A percentile compares a stretch with the other conserved stretches of the same genome.
These are phyloP conservation scores for Penicillium cataractarum DNA, from an alignment of 495 filamentous ascomycete genomes.

Conservation along the genomic window DNA sequence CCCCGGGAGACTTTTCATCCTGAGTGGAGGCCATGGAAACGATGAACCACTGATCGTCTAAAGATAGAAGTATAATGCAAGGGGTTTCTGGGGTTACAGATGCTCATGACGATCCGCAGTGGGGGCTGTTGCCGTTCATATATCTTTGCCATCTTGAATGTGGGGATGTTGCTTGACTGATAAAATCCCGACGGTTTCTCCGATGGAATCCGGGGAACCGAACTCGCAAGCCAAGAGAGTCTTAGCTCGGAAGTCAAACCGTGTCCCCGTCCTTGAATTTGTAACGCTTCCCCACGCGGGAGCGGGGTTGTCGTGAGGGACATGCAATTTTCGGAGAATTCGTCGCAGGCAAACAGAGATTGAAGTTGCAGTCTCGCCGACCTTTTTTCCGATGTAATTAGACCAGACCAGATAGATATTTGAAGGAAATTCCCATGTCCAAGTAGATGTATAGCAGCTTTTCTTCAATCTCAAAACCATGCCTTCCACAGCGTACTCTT, in stretches of 20 bases:
- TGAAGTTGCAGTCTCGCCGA: neutral
- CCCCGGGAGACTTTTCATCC: neutral
- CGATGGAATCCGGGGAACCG: neutral
- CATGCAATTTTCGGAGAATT: neutral
- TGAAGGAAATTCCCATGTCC: neutral
- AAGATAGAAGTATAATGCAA: neutral
- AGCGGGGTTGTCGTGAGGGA: neutral
- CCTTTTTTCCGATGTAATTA: neutral
- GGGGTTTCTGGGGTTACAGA: neutral
- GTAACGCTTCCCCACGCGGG: neutral
- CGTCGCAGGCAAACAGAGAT: neutral
- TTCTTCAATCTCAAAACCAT: neutral
- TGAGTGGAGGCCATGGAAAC: neutral
- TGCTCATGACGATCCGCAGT: neutral
- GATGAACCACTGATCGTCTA: neutral
- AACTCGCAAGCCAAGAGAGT: neutral
- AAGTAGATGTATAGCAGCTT: neutral
- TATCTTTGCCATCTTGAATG: neutral
- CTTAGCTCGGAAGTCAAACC: neutral
- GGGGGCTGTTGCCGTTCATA: neutral
- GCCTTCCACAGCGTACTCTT: neutral
- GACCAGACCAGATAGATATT: neutral
- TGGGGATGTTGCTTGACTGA: neutral
- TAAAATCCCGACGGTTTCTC: constrained; percentile 1
- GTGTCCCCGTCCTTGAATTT: neutral